Conservation (phyloP, 1,284 basidiomycete species). For the Microstroma glucosiphilum region DNA sequence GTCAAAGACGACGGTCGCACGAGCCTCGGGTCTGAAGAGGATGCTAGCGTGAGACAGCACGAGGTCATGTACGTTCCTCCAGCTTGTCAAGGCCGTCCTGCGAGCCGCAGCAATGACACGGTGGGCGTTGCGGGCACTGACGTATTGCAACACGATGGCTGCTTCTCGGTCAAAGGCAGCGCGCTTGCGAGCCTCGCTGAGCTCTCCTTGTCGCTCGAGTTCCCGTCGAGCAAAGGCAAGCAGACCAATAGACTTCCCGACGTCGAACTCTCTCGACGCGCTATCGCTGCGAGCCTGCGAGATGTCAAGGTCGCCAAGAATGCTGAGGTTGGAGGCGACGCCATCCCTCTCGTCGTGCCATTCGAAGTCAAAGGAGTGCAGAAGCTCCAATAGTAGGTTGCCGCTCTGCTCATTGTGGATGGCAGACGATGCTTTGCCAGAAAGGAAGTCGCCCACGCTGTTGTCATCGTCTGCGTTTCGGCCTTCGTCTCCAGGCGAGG, state of each 20-base stretch:
- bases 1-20: slow-evolving; percentile 38
- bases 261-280: slow-evolving; percentile 68
- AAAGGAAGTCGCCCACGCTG: slow-evolving; percentile 1
- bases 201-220: slow-evolving; percentile 31
- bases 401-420: slow-evolving; percentile 54
- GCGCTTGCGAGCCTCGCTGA: slow-evolving; percentile 27
- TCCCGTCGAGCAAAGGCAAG: slow-evolving; percentile 24
- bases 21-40: slow-evolving; percentile 38
- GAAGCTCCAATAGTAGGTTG: slow-evolving; percentile 79
- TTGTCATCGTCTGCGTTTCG: slow-evolving; percentile 24
- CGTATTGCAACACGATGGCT: slow-evolving; percentile 33
- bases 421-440: slow-evolving; percentile 1
- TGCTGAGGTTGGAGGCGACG: slow-evolving; percentile 61
- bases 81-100: slow-evolving; percentile 33
- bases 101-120: slow-evolving; percentile 35
- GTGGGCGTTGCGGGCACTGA: slow-evolving; percentile 41
- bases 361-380: slow-evolving; percentile 76
- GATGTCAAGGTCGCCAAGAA: slow-evolving; percentile 61
- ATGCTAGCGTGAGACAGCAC: slow-evolving; percentile 28
- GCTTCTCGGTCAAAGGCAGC: slow-evolving; percentile 40
- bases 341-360: slow-evolving; percentile 66
- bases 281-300: slow-evolving; percentile 64
- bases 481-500: slow-evolving; percentile 12
- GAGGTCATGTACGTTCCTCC: slow-evolving; percentile 46
- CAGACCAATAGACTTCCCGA: slow-evolving; percentile 59